Evolutionary conservation across 1,139 yeast species (phyloP).

Genomic region (Blastobotrys arbuscula): DNA sequence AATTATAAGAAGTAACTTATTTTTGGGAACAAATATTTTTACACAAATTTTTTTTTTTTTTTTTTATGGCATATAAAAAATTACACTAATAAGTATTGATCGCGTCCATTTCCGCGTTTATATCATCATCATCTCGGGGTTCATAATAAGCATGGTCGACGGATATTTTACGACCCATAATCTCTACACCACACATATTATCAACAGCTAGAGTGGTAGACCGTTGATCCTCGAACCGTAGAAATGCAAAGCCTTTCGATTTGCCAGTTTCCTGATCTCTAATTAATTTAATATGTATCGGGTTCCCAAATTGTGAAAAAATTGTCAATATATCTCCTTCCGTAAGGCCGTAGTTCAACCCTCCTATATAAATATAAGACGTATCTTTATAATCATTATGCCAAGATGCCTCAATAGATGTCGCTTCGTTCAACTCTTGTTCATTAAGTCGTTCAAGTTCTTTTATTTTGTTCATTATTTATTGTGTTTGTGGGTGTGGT

Average conservation of each 20-base stretch:
- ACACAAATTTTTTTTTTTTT: not conserved
- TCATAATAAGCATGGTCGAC: conserved; percentile 76
- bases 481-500: conserved; percentile 5
- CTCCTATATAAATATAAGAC: conserved; percentile 61
- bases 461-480: conserved; percentile 6
- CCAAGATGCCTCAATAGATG: conserved; percentile 71
- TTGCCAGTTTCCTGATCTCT: conserved; percentile 64
- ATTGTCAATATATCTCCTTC: conserved; percentile 73
- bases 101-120: conserved; percentile 7
- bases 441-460: conserved; percentile 59
- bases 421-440: conserved; percentile 59
- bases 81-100: not conserved
- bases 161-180: conserved; percentile 52
- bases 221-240: conserved; percentile 76
- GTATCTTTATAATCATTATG: conserved; percentile 78
- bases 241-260: conserved; percentile 72
- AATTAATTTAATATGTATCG: conserved; percentile 69
- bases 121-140: conserved; percentile 46
- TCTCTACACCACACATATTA: conserved; percentile 67
- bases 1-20: not conserved
- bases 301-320: conserved; percentile 88
- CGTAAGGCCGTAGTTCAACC: conserved; percentile 56
- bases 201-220: conserved; percentile 85
- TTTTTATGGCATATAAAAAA: not conserved
- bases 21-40: not conserved